Evolutionary conservation across 2,329 filamentous ascomycete genomes (phyloP), one percentile per base, ranked within the genome.

Genomic region (Pezicula neosporulosa): DNA sequence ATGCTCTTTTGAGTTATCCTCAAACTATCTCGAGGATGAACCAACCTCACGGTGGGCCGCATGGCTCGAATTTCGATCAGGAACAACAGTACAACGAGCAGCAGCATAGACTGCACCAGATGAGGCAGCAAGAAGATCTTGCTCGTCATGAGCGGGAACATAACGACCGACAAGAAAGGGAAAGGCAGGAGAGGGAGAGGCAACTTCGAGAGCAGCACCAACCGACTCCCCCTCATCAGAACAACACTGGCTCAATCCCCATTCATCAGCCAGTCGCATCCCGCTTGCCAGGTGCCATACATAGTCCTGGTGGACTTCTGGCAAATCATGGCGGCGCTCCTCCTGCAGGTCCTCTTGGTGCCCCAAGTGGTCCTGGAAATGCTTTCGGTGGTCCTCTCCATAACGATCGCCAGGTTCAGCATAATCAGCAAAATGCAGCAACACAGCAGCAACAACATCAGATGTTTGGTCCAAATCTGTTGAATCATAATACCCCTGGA

Each of bases 181-280:
- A 89, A 58, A 79, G 85, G 66, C 86, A 89, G 61, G 78, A 81
- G 52, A 73, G 81, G 58, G 83, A 89, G 58, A 75, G 80, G 59
- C 77, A 80, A 58, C 75, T 81, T 53, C 77, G 81, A 66, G 84
- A 86, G 41, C 80, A 83, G 47, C 85, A 84, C 63, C 86, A 85
- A 60, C 80, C 82, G 18, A 66, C 69, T 47, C 81, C 88, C 54
- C 84, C 87, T 24, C 90, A 94, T 65, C 92, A 97, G 69, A 94
- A 87, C 71, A 92, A 89, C 65, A 86, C 89, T 37, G 90, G 87
- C 51, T 90, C 92, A 3, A 89, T 96, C 49, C 90, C 92, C 49
- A 86, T 97, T 62, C 93, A 97, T 70, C 93, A 97, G 69, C 93
- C 93, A 5, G 91, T 97, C 53, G 93, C 93, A 56, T 84, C 91